Evolutionary conservation across 148 eudicot species (phyloP).

Genomic region (Pouteria glomerata): DNA sequence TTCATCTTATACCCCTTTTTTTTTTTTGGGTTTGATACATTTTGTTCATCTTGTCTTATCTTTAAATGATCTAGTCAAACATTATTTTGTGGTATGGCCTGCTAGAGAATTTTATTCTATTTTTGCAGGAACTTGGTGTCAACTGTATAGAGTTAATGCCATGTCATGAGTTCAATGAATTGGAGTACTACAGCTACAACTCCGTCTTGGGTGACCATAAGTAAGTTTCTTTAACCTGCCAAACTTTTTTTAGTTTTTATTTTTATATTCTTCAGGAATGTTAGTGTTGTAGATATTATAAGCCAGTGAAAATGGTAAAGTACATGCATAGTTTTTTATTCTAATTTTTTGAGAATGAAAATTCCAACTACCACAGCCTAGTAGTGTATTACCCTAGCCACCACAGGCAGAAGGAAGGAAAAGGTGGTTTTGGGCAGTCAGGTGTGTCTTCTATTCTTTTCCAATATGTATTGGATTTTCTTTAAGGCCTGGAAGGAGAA

Average conservation of each 20-base stretch:
- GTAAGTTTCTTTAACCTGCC: conserved; percentile 32
- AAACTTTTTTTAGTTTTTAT: background rate
- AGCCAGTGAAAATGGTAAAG: background rate
- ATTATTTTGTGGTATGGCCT: no score
- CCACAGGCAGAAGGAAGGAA: background rate
- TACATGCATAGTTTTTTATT: background rate
- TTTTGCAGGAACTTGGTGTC: conserved; percentile 91
- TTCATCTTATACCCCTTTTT: no score
- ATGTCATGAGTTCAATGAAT: conserved; percentile 97
- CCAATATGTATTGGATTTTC: no score
- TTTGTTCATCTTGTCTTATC: no score
- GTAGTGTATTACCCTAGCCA: background rate
- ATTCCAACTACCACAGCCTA: background rate
- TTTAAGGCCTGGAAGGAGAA: no score
- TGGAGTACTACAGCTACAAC: conserved; percentile 87
- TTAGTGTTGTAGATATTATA: background rate
- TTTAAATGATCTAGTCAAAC: no score
- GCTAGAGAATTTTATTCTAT: conserved; percentile 11
- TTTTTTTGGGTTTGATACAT: no score
- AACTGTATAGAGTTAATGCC: conserved; percentile 99
- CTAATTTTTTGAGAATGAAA: no score
- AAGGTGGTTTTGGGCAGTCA: background rate
- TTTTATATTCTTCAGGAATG: background rate
- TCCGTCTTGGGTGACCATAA: conserved; percentile 88
- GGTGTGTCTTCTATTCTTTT: no score